Conservation (phyloP, 495 filamentous ascomycete species). For the Cercophora scortea region DNA sequence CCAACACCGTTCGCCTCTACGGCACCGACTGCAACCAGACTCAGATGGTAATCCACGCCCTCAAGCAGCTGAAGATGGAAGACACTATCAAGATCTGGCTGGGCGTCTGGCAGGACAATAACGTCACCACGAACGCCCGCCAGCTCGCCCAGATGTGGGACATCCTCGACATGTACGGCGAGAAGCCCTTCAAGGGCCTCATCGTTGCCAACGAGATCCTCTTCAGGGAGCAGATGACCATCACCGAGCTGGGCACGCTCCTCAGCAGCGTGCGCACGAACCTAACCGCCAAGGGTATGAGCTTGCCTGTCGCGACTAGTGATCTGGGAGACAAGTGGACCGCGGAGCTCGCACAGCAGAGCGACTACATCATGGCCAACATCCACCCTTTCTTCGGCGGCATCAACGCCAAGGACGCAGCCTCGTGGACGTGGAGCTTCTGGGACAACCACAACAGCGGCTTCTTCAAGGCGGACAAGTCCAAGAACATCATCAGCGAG, state of each 20-base stretch:
- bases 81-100: constrained; percentile 84
- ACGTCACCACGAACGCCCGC: constrained; percentile 73
- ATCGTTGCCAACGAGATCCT: constrained; percentile 95
- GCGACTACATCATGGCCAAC: constrained; percentile 92
- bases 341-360: constrained; percentile 50
- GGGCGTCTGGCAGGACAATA: constrained; percentile 86
- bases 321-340: constrained; percentile 92
- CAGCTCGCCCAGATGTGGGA: constrained; percentile 76
- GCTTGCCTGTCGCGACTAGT: constrained; percentile 75
- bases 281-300: constrained; percentile 54
- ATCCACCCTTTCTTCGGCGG: constrained; percentile 96
- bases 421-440: constrained; percentile 78
- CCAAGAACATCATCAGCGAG: constrained; percentile 71
- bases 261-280: constrained; percentile 63
- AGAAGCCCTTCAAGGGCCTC: constrained; percentile 67
- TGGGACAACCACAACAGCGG: constrained; percentile 62
- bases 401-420: constrained; percentile 56
- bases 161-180: constrained; percentile 61
- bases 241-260: constrained; percentile 53
- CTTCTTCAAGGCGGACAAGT: constrained; percentile 48
- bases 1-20: constrained; percentile 83
- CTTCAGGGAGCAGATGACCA: constrained; percentile 67
- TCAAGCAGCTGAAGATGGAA: constrained; percentile 62
- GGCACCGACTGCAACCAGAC: constrained; percentile 98
- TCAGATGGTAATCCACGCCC: constrained; percentile 81